Conservation (phyloP, 2,329 filamentous ascomycete genomes). For the Ceratocystis huliohia region DNA sequence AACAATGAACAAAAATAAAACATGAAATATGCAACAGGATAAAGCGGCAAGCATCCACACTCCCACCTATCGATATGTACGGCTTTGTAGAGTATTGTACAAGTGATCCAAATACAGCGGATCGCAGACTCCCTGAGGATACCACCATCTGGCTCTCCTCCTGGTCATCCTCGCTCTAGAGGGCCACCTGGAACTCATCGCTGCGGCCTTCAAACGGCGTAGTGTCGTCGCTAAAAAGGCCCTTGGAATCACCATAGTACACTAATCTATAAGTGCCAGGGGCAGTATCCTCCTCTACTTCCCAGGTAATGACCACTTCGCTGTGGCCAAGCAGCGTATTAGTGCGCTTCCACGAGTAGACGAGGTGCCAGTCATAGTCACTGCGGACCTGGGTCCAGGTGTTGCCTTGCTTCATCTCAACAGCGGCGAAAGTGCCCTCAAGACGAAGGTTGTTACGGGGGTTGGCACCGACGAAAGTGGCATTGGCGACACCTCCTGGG, state of each 20-base stretch:
- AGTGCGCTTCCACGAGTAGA: slow-evolving; percentile 66
- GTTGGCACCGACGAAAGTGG: slow-evolving; percentile 71
- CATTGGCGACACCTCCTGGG: slow-evolving; percentile 47
- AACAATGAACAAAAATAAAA: background rate
- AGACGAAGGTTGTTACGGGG: slow-evolving; percentile 74
- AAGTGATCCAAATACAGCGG: background rate
- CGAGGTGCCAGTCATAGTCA: slow-evolving; percentile 70
- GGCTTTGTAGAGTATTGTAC: background rate
- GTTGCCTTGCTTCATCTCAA: slow-evolving; percentile 40
- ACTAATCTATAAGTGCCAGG: slow-evolving; percentile 61
- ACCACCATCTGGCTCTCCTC: background rate
- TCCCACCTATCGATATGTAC: background rate
- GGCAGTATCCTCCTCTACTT: slow-evolving; percentile 37
- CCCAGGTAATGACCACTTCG: slow-evolving; percentile 64
- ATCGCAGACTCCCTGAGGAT: background rate
- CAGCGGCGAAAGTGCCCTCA: slow-evolving; percentile 62
- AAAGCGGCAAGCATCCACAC: background rate
- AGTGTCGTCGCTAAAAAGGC: slow-evolving; percentile 42
- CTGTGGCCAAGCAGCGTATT: slow-evolving; percentile 60
- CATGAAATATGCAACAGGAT: background rate
- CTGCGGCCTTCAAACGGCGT: slow-evolving; percentile 58
- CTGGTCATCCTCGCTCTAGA: slow-evolving; percentile 1
- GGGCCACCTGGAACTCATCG: slow-evolving; percentile 34
- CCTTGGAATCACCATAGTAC: slow-evolving; percentile 79
- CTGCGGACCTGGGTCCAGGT: slow-evolving; percentile 56